Percentiles rank a stretch among this genome's conserved stretches.
Conservation (phyloP, 805 yeast species). For the Cephaloascus albidus region DNA sequence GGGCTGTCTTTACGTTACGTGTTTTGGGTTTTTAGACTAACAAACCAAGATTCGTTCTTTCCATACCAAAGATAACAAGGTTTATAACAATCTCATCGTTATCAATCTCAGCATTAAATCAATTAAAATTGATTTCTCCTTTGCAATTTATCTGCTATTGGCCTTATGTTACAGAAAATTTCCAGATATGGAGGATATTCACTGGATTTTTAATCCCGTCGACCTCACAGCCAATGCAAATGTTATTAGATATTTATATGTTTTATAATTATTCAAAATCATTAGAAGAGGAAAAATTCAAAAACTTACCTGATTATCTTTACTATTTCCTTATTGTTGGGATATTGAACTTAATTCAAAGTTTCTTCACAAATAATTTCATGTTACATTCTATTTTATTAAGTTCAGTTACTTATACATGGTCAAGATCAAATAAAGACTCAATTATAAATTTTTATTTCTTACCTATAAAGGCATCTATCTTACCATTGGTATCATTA, state of each 20-base stretch:
- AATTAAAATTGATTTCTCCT: constrained; percentile 16
- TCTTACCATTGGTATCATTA: constrained; percentile 34
- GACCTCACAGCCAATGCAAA: constrained; percentile 30
- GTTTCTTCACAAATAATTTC: constrained; percentile 17
- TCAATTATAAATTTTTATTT: constrained; percentile 42
- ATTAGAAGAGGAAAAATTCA: constrained; percentile 43
- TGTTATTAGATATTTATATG: constrained; percentile 44
- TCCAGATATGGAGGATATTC: constrained; percentile 36
- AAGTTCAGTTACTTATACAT: constrained; percentile 48
- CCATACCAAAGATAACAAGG: constrained; percentile 57
- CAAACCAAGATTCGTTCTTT: constrained; percentile 24
- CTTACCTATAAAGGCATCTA: constrained; percentile 46
- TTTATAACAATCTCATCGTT: constrained; percentile 40
- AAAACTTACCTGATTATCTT: constrained; percentile 43
- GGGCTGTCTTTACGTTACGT: too few relatives aligned
- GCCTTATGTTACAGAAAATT: constrained; percentile 15
- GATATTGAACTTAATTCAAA: constrained; percentile 29
- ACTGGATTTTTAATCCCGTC: constrained; percentile 41
- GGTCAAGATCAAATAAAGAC: constrained; percentile 51
- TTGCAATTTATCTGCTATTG: constrained; percentile 16
- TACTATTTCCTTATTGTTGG: constrained; percentile 44
- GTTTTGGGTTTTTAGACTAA: too few relatives aligned
- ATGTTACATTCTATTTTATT: constrained; percentile 29
- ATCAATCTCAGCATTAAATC: constrained; percentile 28
- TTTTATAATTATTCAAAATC: constrained; percentile 49